Base-by-base conservation (phyloP, 331 rosid genomes). In the Quercus lobata region DNA sequence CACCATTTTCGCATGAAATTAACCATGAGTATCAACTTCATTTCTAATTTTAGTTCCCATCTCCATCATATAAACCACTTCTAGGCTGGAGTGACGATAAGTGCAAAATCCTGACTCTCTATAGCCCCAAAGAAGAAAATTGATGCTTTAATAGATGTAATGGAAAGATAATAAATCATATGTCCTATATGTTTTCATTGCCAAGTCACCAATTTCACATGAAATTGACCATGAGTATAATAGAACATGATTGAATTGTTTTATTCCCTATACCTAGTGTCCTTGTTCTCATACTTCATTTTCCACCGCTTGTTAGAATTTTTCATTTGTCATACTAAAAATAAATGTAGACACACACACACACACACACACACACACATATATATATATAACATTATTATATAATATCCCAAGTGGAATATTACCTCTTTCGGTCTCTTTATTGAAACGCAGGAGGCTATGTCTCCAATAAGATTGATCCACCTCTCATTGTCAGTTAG, bases 391-490 rank as follows among this genome's bases (percentile, higher is more conserved):
- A 17, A 34, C 60, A 68, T 24, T 18, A 44, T 22, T 21, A 68
- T 74, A 80, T 25, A 80, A 70, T 66, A 73, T 61, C 72, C 15
- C 35, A 80, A 71, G 79, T 54, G 79, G 75, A 86, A 57, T 29
- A 49, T 72, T 88, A 93, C 99, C 99, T 93, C 99, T 88, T 93
- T 95, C 17, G 98, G 99, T 79, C 99, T 87, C 89, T 95, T 95
- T 83, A 95, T 90, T 69, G 97, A 93, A 78, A 95, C 88, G 87
- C 99, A 91, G 55, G 93, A 84, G 10, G 99, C 99, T 72, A 93
- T 85, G 66, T 93, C 98, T 78, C 99, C 99, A 74, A 93, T 89
- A 29, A 93, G 93, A 91, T 76, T 86, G 86, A 95, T 91, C 99
- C 99, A 95, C 84, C 90, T 90, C 87, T 93, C 99, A 82, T 93